Percentiles rank a stretch among this genome's conserved stretches.
These are phyloP conservation scores for Cystofilobasidium macerans DNA, from an alignment of 768 basidiomycete genomes.

Conservation along the genomic window DNA sequence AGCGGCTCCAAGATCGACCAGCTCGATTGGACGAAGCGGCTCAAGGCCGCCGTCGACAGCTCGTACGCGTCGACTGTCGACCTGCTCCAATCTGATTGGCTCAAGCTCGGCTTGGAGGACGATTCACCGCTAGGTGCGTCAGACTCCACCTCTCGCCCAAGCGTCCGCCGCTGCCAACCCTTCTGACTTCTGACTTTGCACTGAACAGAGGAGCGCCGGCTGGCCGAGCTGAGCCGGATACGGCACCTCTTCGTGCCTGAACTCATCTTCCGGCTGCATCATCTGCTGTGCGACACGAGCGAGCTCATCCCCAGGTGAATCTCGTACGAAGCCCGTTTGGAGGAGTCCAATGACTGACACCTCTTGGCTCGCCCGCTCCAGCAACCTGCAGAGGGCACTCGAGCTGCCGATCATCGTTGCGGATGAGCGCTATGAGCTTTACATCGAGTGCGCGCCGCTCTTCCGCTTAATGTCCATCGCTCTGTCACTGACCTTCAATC, in stretches of 20 bases:
- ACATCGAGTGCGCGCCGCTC: constrained; percentile 62
- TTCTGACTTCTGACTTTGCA: not conserved
- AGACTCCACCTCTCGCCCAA: not conserved
- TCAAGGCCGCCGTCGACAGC: constrained; percentile 24
- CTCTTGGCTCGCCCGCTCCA: constrained; percentile 33
- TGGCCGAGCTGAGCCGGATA: constrained; percentile 62
- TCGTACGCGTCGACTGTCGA: constrained; percentile 26
- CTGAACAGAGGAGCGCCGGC: constrained; percentile 46
- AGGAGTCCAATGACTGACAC: not conserved
- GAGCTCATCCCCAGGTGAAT: constrained; percentile 56
- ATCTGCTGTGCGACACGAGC: constrained; percentile 55
- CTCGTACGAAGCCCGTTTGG: not conserved
- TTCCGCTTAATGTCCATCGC: no score
- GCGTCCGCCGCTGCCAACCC: not conserved
- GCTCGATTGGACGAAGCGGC: constrained; percentile 34
- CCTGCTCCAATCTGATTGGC: constrained; percentile 31
- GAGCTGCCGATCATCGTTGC: constrained; percentile 74
- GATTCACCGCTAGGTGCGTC: constrained; percentile 2
- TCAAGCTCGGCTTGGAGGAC: constrained; percentile 27
- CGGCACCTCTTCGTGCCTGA: constrained; percentile 83
- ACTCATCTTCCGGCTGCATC: constrained; percentile 72
- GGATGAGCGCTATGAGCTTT: constrained; percentile 72
- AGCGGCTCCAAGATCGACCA: constrained; percentile 36
- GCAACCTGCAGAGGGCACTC: constrained; percentile 64
- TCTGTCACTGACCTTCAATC: not conserved